Conservation (phyloP, 306 rosid species). For the Sicyos baderoa region DNA sequence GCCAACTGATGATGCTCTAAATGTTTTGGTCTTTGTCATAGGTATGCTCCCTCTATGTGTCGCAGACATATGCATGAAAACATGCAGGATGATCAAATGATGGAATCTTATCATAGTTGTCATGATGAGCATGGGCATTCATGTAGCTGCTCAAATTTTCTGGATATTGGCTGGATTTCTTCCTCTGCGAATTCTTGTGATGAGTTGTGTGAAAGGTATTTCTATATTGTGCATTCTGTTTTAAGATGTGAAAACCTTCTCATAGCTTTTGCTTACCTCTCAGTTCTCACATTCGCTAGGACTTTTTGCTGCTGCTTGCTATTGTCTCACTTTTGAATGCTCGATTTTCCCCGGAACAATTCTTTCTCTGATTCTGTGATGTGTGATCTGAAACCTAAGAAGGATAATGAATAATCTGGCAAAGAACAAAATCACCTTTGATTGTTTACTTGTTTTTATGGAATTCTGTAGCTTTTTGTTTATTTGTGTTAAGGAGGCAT, state of each 20-base stretch:
- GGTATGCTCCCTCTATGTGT: conserved; percentile 35
- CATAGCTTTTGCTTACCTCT: not conserved
- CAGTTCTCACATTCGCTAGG: not conserved
- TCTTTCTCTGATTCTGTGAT: not conserved
- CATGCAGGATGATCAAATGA: conserved; percentile 39
- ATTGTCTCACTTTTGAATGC: not conserved
- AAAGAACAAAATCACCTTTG: not conserved
- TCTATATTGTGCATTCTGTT: not conserved
- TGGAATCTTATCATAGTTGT: conserved; percentile 40
- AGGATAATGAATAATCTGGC: not conserved
- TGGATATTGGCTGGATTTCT: conserved; percentile 58
- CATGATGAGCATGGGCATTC: conserved; percentile 62
- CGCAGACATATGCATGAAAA: conserved; percentile 39
- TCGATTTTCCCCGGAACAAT: not conserved
- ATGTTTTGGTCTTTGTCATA: not conserved
- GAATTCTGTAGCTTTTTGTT: not conserved
- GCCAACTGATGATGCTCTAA: too few relatives aligned
- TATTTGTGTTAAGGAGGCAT: not conserved
- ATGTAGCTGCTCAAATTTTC: conserved; percentile 60
- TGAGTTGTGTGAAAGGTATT: conserved; percentile 63
- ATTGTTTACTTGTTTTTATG: not conserved
- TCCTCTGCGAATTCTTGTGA: conserved; percentile 86
- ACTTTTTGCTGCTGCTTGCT: conserved; percentile 1
- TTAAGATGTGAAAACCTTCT: not conserved
- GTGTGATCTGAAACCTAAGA: not conserved